Conservation (phyloP, 108 stramenopile species). For the Pseudonitzschia multistriata region DNA sequence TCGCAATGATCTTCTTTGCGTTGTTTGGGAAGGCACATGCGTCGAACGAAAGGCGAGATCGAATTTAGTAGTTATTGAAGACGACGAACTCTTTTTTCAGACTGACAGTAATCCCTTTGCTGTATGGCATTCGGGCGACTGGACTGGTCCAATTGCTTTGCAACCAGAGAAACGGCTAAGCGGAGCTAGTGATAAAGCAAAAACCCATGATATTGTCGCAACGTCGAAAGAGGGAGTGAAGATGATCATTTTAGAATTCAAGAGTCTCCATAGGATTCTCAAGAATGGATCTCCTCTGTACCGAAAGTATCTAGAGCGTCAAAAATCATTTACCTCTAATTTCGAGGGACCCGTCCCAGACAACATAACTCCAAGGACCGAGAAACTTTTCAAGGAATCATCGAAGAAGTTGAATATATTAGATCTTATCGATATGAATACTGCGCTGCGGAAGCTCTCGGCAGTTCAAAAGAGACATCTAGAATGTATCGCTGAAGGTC, state of each 20-base stretch:
- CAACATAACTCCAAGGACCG: constrained; percentile 7
- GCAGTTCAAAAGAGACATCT: constrained; percentile 86
- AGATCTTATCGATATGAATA: constrained; percentile 76
- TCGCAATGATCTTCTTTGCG: constrained; percentile 57
- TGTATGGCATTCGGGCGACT: constrained; percentile 88
- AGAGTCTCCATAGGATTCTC: constrained; percentile 65
- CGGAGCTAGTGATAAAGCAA: constrained; percentile 64
- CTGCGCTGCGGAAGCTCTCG: constrained; percentile 73
- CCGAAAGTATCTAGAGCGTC: constrained; percentile 60
- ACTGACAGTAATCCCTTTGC: constrained; percentile 12
- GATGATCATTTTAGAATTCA: constrained; percentile 77
- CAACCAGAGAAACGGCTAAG: constrained; percentile 77
- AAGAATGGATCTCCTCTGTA: constrained; percentile 73
- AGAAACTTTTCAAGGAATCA: constrained; percentile 40
- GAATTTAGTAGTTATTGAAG: constrained; percentile 2
- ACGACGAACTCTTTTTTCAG: neutral
- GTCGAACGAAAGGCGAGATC: constrained; percentile 53
- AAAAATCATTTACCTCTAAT: constrained; percentile 42
- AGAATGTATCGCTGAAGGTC: constrained; percentile 80
- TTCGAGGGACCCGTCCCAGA: constrained; percentile 8
- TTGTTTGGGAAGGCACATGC: constrained; percentile 89
- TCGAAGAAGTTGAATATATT: constrained; percentile 61
- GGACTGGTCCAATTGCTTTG: constrained; percentile 81
- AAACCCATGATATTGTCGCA: constrained; percentile 71
- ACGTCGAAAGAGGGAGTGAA: constrained; percentile 83